These are phyloP conservation scores for Harringtonia lauricola DNA, from an alignment of 2,329 filamentous ascomycete species.

Conservation along the genomic window DNA sequence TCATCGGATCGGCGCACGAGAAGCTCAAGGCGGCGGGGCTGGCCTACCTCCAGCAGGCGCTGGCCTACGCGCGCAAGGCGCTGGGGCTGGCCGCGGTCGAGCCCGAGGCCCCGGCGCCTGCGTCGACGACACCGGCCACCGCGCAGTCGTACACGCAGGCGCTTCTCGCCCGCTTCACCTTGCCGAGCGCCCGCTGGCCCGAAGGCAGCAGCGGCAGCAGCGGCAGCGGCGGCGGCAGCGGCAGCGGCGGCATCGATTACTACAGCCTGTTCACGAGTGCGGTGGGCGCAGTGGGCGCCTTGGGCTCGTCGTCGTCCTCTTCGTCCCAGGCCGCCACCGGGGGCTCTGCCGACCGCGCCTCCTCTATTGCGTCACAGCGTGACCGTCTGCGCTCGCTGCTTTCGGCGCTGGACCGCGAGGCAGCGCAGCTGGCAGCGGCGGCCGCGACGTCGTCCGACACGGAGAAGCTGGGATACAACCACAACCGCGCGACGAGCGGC, in stretches of 20 bases:
- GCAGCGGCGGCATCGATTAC: conserved; percentile 43
- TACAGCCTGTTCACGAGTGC: conserved; percentile 69
- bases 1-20: conserved; percentile 75
- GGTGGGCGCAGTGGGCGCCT: conserved; percentile 46
- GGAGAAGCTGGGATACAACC: conserved; percentile 3
- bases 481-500: conserved; percentile 11
- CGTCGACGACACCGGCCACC: conserved; percentile 22
- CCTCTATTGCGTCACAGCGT: conserved; percentile 68
- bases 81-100: conserved; percentile 60
- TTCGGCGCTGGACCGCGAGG: conserved; percentile 70
- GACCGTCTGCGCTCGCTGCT: conserved; percentile 66
- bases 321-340: conserved; percentile 24
- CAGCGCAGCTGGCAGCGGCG: conserved; percentile 42
- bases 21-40: conserved; percentile 67
- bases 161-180: conserved; percentile 75
- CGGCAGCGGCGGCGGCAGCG: neutral
- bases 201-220: conserved; percentile 15
- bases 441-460: conserved; percentile 27
- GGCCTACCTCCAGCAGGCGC: conserved; percentile 59
- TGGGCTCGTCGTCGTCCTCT: conserved; percentile 13
- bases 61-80: conserved; percentile 24
- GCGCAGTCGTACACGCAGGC: conserved; percentile 61
- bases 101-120: conserved; percentile 20
- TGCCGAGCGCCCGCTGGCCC: conserved; percentile 57
- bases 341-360: conserved; percentile 50